Conservation (phyloP, 495 filamentous ascomycete species). For the Aspergillus biplanus region DNA sequence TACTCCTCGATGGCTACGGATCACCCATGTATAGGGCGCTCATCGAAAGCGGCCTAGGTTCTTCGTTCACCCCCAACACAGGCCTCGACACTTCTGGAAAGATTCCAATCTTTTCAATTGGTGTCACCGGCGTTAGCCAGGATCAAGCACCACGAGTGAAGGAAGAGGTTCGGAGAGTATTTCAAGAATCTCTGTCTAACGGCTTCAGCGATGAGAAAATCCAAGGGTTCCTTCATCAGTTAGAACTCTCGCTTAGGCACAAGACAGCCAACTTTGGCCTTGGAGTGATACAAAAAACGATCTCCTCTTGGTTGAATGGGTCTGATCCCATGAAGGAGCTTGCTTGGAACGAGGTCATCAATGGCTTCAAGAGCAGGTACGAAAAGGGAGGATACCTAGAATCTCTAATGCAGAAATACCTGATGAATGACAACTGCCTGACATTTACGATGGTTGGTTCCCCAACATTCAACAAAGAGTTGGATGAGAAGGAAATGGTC, state of each 20-base stretch:
- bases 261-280: constrained; percentile 95
- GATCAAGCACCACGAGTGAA: constrained; percentile 78
- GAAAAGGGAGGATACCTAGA: constrained; percentile 79
- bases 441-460: constrained; percentile 95
- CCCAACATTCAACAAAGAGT: constrained; percentile 66
- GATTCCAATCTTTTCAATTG: constrained; percentile 83
- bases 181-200: constrained; percentile 64
- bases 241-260: constrained; percentile 88
- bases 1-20: constrained; percentile 91
- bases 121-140: constrained; percentile 81
- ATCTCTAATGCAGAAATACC: constrained; percentile 82
- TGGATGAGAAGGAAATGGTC: constrained; percentile 76
- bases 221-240: constrained; percentile 88
- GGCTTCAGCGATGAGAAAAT: constrained; percentile 90
- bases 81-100: constrained; percentile 81
- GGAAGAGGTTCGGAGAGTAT: constrained; percentile 67
- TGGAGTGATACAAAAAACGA: constrained; percentile 82
- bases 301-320: constrained; percentile 93
- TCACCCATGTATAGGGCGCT: constrained; percentile 91
- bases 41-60: constrained; percentile 87
- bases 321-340: constrained; percentile 88
- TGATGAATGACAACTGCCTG: constrained; percentile 81
- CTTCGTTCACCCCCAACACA: constrained; percentile 91
- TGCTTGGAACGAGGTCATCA: constrained; percentile 85
- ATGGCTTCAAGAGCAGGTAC: constrained; percentile 74